These are phyloP conservation scores for Poterioochromonas sp. DNA, from an alignment of 352 stramenopile genomes.

Conservation along the genomic window DNA sequence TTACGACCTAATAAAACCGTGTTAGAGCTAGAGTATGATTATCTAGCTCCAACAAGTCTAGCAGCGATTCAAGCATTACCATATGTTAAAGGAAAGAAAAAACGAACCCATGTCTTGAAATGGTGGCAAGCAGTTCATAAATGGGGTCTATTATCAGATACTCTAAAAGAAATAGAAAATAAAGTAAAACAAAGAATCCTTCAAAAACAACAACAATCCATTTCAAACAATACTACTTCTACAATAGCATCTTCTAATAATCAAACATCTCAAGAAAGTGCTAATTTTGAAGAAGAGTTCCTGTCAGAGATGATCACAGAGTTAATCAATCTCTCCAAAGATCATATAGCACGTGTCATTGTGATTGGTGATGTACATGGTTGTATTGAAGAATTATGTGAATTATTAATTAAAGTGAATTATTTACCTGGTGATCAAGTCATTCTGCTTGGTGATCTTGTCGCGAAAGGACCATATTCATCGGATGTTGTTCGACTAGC, in stretches of 20 bases:
- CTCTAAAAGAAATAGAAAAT: too few relatives aligned
- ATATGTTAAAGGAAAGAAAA: background rate
- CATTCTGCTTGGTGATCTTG: conserved; percentile 49
- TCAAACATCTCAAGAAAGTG: background rate
- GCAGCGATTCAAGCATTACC: background rate
- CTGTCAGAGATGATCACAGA: too few relatives aligned
- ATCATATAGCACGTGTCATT: conserved; percentile 38
- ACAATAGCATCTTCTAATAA: background rate
- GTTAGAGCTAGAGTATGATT: conserved; percentile 28
- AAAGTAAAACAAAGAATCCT: background rate
- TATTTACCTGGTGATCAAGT: conserved; percentile 47
- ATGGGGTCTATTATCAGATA: conserved; percentile 18
- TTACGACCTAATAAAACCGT: too few relatives aligned
- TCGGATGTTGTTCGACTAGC: conserved; percentile 42
- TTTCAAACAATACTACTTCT: background rate
- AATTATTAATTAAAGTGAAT: conserved; percentile 46
- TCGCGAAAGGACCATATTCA: conserved; percentile 49
- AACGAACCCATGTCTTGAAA: too few relatives aligned
- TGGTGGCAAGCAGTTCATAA: conserved; percentile 1
- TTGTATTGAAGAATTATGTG: conserved; percentile 47
- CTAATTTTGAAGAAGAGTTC: too few relatives aligned
- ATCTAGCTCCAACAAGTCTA: background rate
- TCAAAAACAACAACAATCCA: background rate
- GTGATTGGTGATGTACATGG: conserved; percentile 51
- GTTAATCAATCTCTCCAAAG: background rate